Evolutionary conservation across 108 stramenopile species (phyloP), one percentile per base, ranked within the genome.

Genomic region (Asterionellopsis glacialis): DNA sequence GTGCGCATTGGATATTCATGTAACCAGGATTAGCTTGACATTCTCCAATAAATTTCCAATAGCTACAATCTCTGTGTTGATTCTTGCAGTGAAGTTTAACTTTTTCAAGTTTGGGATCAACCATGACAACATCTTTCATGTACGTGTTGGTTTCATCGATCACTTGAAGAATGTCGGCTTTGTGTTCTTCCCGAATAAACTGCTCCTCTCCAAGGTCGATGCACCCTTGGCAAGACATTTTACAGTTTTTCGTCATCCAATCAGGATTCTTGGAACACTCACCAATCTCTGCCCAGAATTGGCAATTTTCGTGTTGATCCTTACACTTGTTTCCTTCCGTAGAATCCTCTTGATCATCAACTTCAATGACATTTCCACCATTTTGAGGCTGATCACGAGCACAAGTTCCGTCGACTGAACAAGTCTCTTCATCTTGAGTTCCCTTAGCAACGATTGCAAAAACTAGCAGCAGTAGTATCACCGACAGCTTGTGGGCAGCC

Each of bases 181-280:
- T 19, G 22, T 25, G 23, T 21, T 53, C 22, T 53, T 25, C 15
- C 15, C 24, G 22, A 3, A 25, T 25, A 53, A 2, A 21, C 9
- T 15, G 25, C 22, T 25, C 14, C 5, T 7, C 1, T 15, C 22
- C 25, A 19, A 21, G 25, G 52, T 25, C 2, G n/a, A n/a, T 16
- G 64, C 69, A 70, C 16, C 45, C 24, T 11, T 63, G 18, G 40
- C 69, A 70, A 27, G 53, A 55, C 22, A 40, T 52, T 25, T 68
- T 66, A 50, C 87, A 88, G 21, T 76, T 57, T 9, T 13, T 42
- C 22, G 68, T 44, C 87, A 88, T 88, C 55, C 75, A 88, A 15
- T 55, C 51, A 28, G 87, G 80, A 54, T 88, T 88, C 2, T 40
- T 50, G 16, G 68, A 64, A 57, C 87, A 88, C 74, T 84, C 87